Evolutionary conservation across 768 basidiomycete species (phyloP), one percentile per base, ranked within the genome.

Genomic region (Trametes cinnabarina): DNA sequence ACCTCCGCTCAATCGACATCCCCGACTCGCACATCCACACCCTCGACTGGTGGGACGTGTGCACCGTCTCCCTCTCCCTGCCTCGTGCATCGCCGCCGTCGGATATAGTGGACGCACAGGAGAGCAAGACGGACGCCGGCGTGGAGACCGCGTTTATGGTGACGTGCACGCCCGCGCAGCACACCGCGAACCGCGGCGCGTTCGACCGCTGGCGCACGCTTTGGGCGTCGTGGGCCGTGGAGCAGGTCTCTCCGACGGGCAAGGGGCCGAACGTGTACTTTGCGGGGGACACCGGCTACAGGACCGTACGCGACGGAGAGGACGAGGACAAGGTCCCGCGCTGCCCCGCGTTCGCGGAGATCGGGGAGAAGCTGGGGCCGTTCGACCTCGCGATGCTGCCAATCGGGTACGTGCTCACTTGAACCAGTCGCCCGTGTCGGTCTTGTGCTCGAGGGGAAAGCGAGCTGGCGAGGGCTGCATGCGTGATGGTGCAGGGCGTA

Each of bases 331-430:
- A 71, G n/a, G 75, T 81, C 2, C 81, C 86, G 0, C 70, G 76
- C 11, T 91, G 89, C 67, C 90, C 89, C 5, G 88, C 80, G 4
- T 92, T 92, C 70, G 78, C 79, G 65, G 80, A 87, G 69, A 85
- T 92, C 49, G 90, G 89, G 2, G 74, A 80, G 47, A 69, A 67
- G 11, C 83, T 83, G 60, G 86, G 85, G 0, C 79, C 77, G 0
- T 85, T 90, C 63, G 87, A 90, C 65, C 71, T 89, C 30, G 85
- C 85, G 4, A 67, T 88, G 69, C 84, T 90, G 57, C 88, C 88
- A 0, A 88, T 88, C n/a, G 81, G 85, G 79, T 80, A 72, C 66
- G 67, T 70, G 20, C 23, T 25, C 23, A 7, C 9, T 42, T 71
- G 23, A n/a, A n/a, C n/a, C n/a, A n/a, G n/a, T n/a, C n/a, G n/a